Conservation (phyloP, 78 protist genomes). For the Planoprotostelium fungivorum region DNA sequence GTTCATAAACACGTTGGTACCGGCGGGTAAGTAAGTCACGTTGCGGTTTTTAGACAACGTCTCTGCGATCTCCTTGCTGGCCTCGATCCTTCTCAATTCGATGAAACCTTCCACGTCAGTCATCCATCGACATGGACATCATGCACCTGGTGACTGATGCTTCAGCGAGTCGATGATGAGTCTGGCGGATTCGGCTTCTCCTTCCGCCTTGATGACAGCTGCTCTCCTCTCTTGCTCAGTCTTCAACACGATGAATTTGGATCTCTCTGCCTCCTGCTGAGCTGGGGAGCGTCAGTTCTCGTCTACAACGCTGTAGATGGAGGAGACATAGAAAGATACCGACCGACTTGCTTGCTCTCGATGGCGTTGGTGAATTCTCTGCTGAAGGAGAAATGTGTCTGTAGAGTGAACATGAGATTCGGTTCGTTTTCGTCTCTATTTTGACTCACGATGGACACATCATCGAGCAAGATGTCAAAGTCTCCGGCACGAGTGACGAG, state of each 20-base stretch:
- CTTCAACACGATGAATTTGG: conserved; percentile 56
- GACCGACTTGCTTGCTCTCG: conserved; percentile 56
- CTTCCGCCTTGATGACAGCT: conserved; percentile 69
- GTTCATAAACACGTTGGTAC: conserved; percentile 27
- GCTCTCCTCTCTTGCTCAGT: conserved; percentile 69
- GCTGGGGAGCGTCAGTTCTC: conserved; percentile 1
- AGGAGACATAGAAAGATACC: too few relatives aligned
- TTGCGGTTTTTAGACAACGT: conserved; percentile 27
- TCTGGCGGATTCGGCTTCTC: conserved; percentile 69
- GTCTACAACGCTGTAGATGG: too few relatives aligned
- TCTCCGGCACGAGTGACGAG: conserved; percentile 52
- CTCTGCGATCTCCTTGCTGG: conserved; percentile 54
- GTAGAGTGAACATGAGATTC: background rate
- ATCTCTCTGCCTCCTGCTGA: conserved; percentile 69
- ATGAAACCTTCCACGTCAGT: conserved; percentile 41
- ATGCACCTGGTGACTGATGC: background rate
- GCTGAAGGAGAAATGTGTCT: conserved; percentile 56
- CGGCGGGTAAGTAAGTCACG: conserved; percentile 39
- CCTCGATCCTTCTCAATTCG: conserved; percentile 61
- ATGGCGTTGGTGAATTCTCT: conserved; percentile 63
- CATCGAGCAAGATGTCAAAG: conserved; percentile 58
- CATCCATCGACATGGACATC: background rate
- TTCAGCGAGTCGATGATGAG: conserved; percentile 13
- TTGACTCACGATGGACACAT: conserved; percentile 45
- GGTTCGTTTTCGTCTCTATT: too few relatives aligned